phyloP scores from a whole-genome alignment of 1,139 yeast genomes.

The Sugiyamaella sp. region DNA sequence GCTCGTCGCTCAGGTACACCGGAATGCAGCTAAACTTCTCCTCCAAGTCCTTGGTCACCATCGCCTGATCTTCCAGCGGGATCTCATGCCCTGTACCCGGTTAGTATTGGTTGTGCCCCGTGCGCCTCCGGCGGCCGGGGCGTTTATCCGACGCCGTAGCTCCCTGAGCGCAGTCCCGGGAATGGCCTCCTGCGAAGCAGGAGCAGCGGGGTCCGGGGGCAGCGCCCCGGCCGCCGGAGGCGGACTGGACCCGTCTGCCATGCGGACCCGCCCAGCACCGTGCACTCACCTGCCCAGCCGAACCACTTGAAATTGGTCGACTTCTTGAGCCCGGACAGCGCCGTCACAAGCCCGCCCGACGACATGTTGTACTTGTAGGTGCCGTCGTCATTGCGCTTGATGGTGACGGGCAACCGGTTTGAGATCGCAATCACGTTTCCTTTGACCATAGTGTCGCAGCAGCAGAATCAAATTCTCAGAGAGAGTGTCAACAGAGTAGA shows the following conservation, averaged over 20 bases:
- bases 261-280: neutral
- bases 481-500: no score
- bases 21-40: slow-evolving; percentile 89
- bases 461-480: neutral
- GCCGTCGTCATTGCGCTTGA: slow-evolving; percentile 68
- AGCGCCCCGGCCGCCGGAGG: slow-evolving; percentile 2
- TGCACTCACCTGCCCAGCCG: slow-evolving; percentile 77
- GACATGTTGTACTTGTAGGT: slow-evolving; percentile 79
- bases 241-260: no score
- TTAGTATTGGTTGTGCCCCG: slow-evolving; percentile 2
- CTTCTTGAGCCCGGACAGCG: slow-evolving; percentile 87
- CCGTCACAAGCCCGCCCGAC: slow-evolving; percentile 96
- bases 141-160: neutral
- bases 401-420: slow-evolving; percentile 93
- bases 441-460: slow-evolving; percentile 13
- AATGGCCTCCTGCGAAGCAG: neutral
- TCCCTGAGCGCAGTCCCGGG: neutral
- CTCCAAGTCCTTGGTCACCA: slow-evolving; percentile 69
- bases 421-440: slow-evolving; percentile 89
- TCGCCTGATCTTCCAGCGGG: slow-evolving; percentile 71
- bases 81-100: slow-evolving; percentile 63
- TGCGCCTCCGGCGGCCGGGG: slow-evolving; percentile 3
- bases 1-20: slow-evolving; percentile 78
- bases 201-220: slow-evolving; percentile 1
- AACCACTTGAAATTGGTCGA: slow-evolving; percentile 91